Evolutionary conservation across 2,329 filamentous ascomycete species (phyloP).

Genomic region (Laburnicola sp.): DNA sequence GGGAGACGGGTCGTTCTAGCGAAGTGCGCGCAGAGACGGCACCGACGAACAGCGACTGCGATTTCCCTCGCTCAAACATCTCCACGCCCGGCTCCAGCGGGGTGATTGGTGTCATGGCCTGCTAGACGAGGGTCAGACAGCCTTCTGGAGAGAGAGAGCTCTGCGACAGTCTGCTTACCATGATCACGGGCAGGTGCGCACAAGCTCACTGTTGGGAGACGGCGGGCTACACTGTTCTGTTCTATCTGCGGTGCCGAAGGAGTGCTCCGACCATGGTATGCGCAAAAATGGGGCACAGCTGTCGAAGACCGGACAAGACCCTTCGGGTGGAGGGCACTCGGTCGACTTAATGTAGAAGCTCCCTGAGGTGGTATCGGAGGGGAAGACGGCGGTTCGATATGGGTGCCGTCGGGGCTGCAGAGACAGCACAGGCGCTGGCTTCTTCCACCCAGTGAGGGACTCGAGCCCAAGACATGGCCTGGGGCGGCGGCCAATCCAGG

Average conservation of each 20-base stretch:
- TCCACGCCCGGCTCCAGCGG: slow-evolving; percentile 47
- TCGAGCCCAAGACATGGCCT: slow-evolving; percentile 26
- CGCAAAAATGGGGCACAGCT: slow-evolving; percentile 34
- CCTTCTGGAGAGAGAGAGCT: slow-evolving; percentile 12
- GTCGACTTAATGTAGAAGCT: slow-evolving; percentile 49
- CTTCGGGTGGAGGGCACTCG: slow-evolving; percentile 49
- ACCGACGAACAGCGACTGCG: slow-evolving; percentile 62
- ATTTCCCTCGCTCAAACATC: slow-evolving; percentile 55
- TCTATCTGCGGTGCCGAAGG: slow-evolving; percentile 28
- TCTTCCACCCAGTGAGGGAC: slow-evolving; percentile 33
- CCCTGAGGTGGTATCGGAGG: slow-evolving; percentile 31
- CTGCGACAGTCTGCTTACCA: slow-evolving; percentile 32
- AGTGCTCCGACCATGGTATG: slow-evolving; percentile 37
- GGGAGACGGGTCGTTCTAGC: slow-evolving; percentile 64
- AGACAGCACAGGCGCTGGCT: slow-evolving; percentile 36
- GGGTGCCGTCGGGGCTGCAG: slow-evolving; percentile 37
- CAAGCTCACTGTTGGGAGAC: slow-evolving; percentile 20
- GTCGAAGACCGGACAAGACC: slow-evolving; percentile 42
- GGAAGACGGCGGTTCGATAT: slow-evolving; percentile 38
- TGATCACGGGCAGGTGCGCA: slow-evolving; percentile 34
- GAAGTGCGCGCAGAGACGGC: slow-evolving; percentile 41
- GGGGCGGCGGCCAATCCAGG: slow-evolving; percentile 35
- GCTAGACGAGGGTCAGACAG: slow-evolving; percentile 38
- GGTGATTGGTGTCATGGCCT: slow-evolving; percentile 51
- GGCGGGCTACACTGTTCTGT: slow-evolving; percentile 14